phyloP scores from a whole-genome alignment of 2,329 filamentous ascomycete species.

The Myriangium duriaei region DNA sequence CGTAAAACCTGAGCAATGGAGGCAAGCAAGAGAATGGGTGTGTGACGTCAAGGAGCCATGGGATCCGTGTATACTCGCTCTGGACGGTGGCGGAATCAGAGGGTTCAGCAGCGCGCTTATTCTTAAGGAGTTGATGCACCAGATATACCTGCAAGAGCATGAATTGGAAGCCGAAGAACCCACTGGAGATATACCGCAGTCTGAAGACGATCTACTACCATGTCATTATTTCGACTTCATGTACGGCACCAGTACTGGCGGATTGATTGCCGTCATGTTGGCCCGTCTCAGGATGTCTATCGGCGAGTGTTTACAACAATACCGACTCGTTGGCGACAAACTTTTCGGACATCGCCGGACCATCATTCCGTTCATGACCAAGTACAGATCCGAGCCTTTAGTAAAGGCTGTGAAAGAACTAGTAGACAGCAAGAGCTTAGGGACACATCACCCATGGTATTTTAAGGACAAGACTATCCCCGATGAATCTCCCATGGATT shows the following conservation, averaged over 20 bases:
- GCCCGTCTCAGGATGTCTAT: slow-evolving; percentile 38
- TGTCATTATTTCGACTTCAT: slow-evolving; percentile 44
- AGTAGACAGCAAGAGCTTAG: slow-evolving; percentile 31
- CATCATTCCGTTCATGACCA: slow-evolving; percentile 34
- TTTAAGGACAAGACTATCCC: slow-evolving; percentile 4
- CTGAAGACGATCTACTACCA: slow-evolving; percentile 32
- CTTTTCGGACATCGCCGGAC: slow-evolving; percentile 35
- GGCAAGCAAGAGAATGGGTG: slow-evolving; percentile 33
- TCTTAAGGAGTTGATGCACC: slow-evolving; percentile 36
- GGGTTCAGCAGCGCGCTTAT: slow-evolving; percentile 40
- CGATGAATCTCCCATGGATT: background rate
- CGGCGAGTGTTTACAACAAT: slow-evolving; percentile 35
- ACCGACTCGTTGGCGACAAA: slow-evolving; percentile 34
- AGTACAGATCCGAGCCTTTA: slow-evolving; percentile 37
- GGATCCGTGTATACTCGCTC: slow-evolving; percentile 35
- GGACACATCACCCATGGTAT: slow-evolving; percentile 34
- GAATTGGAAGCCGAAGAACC: slow-evolving; percentile 31
- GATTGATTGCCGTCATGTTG: slow-evolving; percentile 39
- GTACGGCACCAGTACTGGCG: slow-evolving; percentile 41
- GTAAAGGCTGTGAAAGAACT: slow-evolving; percentile 36
- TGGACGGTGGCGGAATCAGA: slow-evolving; percentile 39
- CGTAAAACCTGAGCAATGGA: slow-evolving; percentile 26
- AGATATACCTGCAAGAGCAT: slow-evolving; percentile 33
- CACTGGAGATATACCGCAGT: slow-evolving; percentile 14
- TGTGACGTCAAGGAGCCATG: slow-evolving; percentile 32